Conservation (phyloP, 306 rosid genomes). For the Gillenia trifoliata region DNA sequence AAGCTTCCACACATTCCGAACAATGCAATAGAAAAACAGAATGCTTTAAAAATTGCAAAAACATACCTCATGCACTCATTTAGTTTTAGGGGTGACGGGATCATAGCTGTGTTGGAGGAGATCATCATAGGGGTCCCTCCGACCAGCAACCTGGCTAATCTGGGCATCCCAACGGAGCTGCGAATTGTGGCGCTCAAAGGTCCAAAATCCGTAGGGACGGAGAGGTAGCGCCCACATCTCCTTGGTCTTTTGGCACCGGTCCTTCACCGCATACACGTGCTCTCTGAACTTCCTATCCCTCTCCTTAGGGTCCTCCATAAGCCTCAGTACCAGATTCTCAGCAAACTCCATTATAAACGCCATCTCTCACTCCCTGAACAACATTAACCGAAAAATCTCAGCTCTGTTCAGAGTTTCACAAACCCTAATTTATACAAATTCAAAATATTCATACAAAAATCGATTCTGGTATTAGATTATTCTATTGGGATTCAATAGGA, state of each 20-base stretch:
- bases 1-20: neutral
- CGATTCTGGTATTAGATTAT: neutral
- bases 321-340: conserved; percentile 65
- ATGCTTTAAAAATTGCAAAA: neutral
- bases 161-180: conserved; percentile 94
- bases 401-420: neutral
- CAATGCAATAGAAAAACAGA: neutral
- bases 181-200: conserved; percentile 89
- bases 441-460: neutral
- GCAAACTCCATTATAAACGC: conserved; percentile 92
- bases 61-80: conserved; percentile 38
- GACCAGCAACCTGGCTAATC: conserved; percentile 76
- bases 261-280: conserved; percentile 48
- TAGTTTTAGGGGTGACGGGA: conserved; percentile 7
- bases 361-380: conserved; percentile 37
- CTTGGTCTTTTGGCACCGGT: conserved; percentile 67
- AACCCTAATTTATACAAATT: conserved; percentile 6
- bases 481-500: neutral
- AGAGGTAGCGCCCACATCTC: conserved; percentile 87
- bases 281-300: conserved; percentile 87
- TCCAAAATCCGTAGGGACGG: conserved; percentile 95
- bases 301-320: conserved; percentile 94
- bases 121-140: conserved; percentile 93
- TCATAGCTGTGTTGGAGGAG: conserved; percentile 43
- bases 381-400: conserved; percentile 13